Evolutionary conservation across 2,329 filamentous ascomycete species (phyloP).

Genomic region (Periconia sp.): DNA sequence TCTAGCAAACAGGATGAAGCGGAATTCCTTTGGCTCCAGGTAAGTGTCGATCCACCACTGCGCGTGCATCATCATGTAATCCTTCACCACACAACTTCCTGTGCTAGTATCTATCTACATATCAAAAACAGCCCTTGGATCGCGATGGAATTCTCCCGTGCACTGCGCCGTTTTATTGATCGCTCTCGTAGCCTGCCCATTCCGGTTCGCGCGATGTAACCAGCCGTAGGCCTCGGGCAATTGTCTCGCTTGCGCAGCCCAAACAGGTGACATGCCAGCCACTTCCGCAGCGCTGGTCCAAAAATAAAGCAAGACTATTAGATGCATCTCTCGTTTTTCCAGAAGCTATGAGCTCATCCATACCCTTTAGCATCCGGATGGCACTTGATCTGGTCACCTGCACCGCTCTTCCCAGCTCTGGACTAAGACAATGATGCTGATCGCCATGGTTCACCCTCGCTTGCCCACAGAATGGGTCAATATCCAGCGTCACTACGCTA

Average conservation of each 20-base stretch:
- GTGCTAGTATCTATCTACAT: constrained; percentile 6
- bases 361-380: constrained; percentile 19
- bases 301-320: constrained; percentile 41
- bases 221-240: constrained; percentile 31
- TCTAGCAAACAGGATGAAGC: too few relatives aligned
- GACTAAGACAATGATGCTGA: constrained; percentile 21
- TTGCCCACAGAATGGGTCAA: constrained; percentile 24
- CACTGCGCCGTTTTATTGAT: constrained; percentile 45
- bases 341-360: constrained; percentile 40
- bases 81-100: too few relatives aligned
- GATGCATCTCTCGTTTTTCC: constrained; percentile 31
- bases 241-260: constrained; percentile 29
- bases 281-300: constrained; percentile 30
- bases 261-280: constrained; percentile 20
- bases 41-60: too few relatives aligned
- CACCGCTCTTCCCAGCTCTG: constrained; percentile 23
- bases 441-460: constrained; percentile 28
- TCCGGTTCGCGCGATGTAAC: constrained; percentile 36
- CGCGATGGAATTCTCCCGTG: too few relatives aligned
- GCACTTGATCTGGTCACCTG: constrained; percentile 35
- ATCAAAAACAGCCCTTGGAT: constrained; percentile 4
- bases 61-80: too few relatives aligned
- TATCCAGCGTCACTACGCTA: constrained; percentile 25
- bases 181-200: constrained; percentile 26
- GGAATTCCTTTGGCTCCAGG: too few relatives aligned